These are phyloP conservation scores for Trebouxia sp. DNA, from an alignment of 139 green algal species.

Conservation along the genomic window DNA sequence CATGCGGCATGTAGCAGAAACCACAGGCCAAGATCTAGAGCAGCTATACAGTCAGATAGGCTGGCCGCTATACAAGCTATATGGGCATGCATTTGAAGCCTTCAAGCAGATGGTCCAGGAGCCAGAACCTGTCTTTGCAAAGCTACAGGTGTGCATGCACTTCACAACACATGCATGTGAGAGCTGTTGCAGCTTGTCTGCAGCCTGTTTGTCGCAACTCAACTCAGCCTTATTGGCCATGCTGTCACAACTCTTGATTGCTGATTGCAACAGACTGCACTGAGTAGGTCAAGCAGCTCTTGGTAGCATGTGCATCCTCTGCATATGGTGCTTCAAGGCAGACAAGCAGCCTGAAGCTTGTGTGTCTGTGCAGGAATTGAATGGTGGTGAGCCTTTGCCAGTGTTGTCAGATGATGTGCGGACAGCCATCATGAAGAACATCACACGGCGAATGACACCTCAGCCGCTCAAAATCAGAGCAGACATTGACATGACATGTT, in stretches of 20 bases:
- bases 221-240: too few relatives aligned
- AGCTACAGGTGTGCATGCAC: conserved; percentile 41
- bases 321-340: too few relatives aligned
- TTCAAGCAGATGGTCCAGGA: conserved; percentile 76
- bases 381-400: conserved; percentile 52
- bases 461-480: conserved; percentile 98
- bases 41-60: conserved; percentile 86
- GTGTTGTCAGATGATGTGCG: conserved; percentile 73
- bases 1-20: conserved; percentile 97
- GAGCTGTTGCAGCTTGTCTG: too few relatives aligned
- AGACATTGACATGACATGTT: conserved; percentile 99
- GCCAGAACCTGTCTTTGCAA: conserved; percentile 67
- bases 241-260: too few relatives aligned
- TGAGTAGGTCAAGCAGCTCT: too few relatives aligned
- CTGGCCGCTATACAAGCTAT: conserved; percentile 96
- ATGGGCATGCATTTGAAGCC: conserved; percentile 95
- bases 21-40: conserved; percentile 73
- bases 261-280: too few relatives aligned
- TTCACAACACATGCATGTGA: background rate
- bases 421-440: conserved; percentile 92
- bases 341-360: too few relatives aligned
- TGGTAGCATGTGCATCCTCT: too few relatives aligned
- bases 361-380: conserved; percentile 48
- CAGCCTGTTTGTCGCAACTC: too few relatives aligned
- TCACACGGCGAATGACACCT: conserved; percentile 96